Evolutionary conservation across 495 filamentous ascomycete genomes (phyloP), one percentile per base, ranked within the genome.

Genomic region (Neurospora sp.): DNA sequence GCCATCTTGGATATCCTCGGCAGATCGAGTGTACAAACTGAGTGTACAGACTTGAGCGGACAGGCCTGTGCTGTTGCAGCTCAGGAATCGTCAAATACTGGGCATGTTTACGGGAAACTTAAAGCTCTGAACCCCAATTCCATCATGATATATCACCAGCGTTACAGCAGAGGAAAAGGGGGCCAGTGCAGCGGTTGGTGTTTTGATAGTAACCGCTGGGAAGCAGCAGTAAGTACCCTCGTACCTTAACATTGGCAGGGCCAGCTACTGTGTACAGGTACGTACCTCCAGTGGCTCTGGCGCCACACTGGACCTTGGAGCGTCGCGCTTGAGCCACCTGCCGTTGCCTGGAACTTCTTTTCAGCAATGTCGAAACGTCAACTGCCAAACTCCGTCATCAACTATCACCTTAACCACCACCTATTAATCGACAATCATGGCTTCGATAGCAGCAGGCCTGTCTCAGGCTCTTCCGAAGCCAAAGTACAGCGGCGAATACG

Each of bases 381-480:
- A 66, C 27, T 66, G 27, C 27, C 53, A 66, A 66, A 66, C 27
- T 35, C 14, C 5, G 27, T 61, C 27, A 73, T 38, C 39, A 46
- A 73, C 6, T 5, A 72, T 39, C 68, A 59, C n/a, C 44, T 70
- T 31, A 22, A 66, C 40, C 41, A 69, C 27, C 61, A 20, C 1
- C 48, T 68, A 44, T 69, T 44, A 46, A 72, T 74, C 73, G 37
- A 74, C 68, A n/a, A 78, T 61, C 73, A 94, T 94, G 91, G 82
- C 89, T 70, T 91, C 88, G 53, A 87, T 95, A 78, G 88, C 91
- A 69, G 87, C 91, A 27, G 91, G 93, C 40, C 89, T 99, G 40
- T 88, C 94, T 37, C 91, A 90, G 79, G 89, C 91, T 59, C 87
- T 99, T 16, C 96, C 96, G 0, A 95, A 94, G 74, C 96, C 96